Evolutionary conservation across 352 stramenopile species (phyloP).

Genomic region (Thraustotheca clavata): DNA sequence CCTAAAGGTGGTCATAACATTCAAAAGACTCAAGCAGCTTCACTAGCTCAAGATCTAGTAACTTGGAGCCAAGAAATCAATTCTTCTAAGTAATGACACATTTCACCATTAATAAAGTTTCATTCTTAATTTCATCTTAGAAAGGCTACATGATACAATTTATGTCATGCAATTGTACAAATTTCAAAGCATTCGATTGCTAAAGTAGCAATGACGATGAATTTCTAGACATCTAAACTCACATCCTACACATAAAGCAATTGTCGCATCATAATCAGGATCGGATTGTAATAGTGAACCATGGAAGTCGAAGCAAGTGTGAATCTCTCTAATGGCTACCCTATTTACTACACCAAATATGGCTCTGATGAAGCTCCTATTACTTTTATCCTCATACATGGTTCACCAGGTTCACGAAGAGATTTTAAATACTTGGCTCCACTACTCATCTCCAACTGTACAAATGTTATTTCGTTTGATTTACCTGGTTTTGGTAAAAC

Average conservation of each 20-base stretch:
- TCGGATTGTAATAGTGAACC: neutral
- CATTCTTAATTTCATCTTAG: too few species aligned
- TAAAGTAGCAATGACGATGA: too few species aligned
- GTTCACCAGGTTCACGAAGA: neutral
- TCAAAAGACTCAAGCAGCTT: neutral
- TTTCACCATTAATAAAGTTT: too few species aligned
- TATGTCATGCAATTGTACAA: neutral
- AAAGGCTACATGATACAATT: too few species aligned
- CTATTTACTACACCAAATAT: neutral
- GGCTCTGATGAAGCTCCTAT: neutral
- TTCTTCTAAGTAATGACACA: too few species aligned
- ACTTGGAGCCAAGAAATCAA: too few species aligned
- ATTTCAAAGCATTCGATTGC: neutral
- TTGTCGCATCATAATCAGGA: neutral
- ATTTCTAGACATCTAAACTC: too few species aligned
- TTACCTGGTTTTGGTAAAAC: neutral
- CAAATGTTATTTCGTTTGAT: neutral
- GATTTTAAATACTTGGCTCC: constrained; percentile 1
- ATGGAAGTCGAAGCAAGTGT: neutral
- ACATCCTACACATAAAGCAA: too few species aligned
- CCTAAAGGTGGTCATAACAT: constrained; percentile 3
- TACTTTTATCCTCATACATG: constrained; percentile 6
- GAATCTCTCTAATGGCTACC: neutral
- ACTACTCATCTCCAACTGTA: neutral
- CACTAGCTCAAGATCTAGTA: neutral